Conservation (phyloP, 2,329 filamentous ascomycete genomes). For the Monosporascus sp. region DNA sequence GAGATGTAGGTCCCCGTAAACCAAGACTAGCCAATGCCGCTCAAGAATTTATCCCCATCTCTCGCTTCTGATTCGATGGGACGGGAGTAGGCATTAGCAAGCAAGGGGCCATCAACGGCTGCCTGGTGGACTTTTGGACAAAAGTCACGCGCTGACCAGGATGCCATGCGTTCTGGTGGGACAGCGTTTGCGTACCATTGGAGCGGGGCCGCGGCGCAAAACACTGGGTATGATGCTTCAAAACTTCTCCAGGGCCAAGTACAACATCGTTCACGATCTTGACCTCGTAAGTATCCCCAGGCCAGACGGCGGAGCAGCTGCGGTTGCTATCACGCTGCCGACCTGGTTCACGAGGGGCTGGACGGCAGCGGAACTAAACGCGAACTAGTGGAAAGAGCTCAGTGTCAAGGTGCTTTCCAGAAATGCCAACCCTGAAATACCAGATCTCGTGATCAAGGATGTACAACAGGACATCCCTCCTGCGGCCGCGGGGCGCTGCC, state of each 20-base stretch:
- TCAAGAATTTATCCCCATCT: conserved; percentile 4
- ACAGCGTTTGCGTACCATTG: conserved; percentile 20
- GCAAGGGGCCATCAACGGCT: conserved; percentile 20
- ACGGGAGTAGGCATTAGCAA: conserved; percentile 9
- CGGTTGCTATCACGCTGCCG: conserved; percentile 4
- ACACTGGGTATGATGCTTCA: conserved; percentile 9
- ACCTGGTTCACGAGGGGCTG: conserved; percentile 8
- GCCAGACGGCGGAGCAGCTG: conserved; percentile 2
- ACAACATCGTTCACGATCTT: conserved; percentile 8
- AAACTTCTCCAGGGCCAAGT: conserved; percentile 4
- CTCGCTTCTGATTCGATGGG: conserved; percentile 4
- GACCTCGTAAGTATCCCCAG: conserved; percentile 4
- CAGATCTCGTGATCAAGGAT: conserved; percentile 3
- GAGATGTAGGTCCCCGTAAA: background rate
- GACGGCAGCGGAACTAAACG: conserved; percentile 6
- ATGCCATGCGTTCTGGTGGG: conserved; percentile 26
- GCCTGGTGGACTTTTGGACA: conserved; percentile 18
- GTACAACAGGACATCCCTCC: background rate
- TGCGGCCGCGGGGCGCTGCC: background rate
- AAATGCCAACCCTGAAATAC: background rate
- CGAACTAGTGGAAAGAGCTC: background rate
- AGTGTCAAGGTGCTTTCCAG: conserved; percentile 5
- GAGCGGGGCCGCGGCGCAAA: conserved; percentile 5
- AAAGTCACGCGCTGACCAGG: conserved; percentile 8
- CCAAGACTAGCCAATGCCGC: background rate